Percentiles rank a stretch among this genome's conserved stretches.
Evolutionary conservation across 345 rosid genomes (phyloP).

Genomic region (Zanthoxylum bungeanum): DNA sequence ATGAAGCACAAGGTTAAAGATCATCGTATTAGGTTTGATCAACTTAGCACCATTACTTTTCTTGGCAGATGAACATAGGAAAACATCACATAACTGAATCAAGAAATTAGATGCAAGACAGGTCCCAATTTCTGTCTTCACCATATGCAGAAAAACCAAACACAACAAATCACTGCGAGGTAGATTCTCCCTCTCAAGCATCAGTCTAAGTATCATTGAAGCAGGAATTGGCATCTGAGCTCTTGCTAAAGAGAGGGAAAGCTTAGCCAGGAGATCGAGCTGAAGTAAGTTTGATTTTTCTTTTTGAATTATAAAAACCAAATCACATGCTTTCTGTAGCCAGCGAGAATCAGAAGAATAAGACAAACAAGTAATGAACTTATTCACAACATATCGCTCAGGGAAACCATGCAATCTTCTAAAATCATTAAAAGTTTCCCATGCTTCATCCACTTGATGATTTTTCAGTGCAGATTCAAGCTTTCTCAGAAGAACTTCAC

Average conservation of each 20-base stretch:
- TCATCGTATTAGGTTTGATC: constrained; percentile 55
- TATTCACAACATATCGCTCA: constrained; percentile 25
- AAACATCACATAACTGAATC: constrained; percentile 55
- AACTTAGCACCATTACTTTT: constrained; percentile 27
- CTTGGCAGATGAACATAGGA: constrained; percentile 11
- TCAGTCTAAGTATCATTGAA: constrained; percentile 47
- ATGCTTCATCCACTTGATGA: constrained; percentile 55
- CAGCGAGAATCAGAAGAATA: constrained; percentile 58
- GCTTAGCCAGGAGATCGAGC: constrained; percentile 41
- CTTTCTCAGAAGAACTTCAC: constrained; percentile 45
- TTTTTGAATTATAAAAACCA: constrained; percentile 39
- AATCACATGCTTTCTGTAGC: constrained; percentile 48
- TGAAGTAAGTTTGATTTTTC: constrained; percentile 40
- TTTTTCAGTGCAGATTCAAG: constrained; percentile 52
- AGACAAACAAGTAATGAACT: constrained; percentile 50
- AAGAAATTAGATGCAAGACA: constrained; percentile 64
- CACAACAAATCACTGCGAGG: constrained; percentile 32
- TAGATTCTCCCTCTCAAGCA: constrained; percentile 47
- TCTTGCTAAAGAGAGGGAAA: constrained; percentile 65
- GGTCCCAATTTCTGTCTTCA: constrained; percentile 66
- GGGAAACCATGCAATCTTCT: constrained; percentile 62
- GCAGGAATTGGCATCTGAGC: constrained; percentile 60
- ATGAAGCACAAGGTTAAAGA: constrained; percentile 71
- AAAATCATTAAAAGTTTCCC: constrained; percentile 58
- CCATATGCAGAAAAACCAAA: constrained; percentile 66